Percentiles rank a stretch among this genome's conserved stretches.
phyloP scores from a whole-genome alignment of 2,329 filamentous ascomycete species.

The Lecanicillium sp. region DNA sequence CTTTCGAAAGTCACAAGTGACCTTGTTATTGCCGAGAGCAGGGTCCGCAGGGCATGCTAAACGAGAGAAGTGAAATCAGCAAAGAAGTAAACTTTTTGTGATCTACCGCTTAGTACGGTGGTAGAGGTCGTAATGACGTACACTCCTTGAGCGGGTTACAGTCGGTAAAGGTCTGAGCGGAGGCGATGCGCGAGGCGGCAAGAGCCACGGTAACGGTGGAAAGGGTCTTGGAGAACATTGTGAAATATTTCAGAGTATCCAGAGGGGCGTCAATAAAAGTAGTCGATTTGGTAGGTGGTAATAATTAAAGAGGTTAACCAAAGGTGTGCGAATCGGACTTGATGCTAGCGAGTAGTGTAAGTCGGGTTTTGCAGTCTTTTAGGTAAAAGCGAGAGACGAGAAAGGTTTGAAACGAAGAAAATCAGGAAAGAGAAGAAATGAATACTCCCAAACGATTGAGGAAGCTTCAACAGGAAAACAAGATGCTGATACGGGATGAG shows the following conservation, averaged over 20 bases:
- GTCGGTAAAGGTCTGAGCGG: constrained; percentile 48
- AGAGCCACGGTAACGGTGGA: constrained; percentile 39
- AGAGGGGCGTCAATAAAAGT: neutral
- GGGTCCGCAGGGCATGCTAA: constrained; percentile 65
- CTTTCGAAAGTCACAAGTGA: constrained; percentile 67
- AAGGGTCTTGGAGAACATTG: constrained; percentile 37
- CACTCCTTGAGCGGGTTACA: constrained; percentile 49
- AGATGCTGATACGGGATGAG: constrained; percentile 2
- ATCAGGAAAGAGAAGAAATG: neutral
- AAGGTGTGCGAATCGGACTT: too few species aligned
- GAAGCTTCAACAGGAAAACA: neutral
- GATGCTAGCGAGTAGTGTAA: too few species aligned
- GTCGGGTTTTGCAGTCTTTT: constrained; percentile 1
- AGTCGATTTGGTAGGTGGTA: too few species aligned
- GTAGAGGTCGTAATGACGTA: constrained; percentile 19
- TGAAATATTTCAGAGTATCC: constrained; percentile 5
- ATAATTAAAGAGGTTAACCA: too few species aligned
- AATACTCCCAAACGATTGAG: constrained; percentile 2
- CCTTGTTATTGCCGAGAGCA: constrained; percentile 57
- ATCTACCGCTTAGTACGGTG: too few species aligned
- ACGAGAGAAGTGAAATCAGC: constrained; percentile 12
- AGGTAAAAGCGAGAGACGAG: constrained; percentile 3
- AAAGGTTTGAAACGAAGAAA: constrained; percentile 3
- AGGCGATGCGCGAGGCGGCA: constrained; percentile 39
- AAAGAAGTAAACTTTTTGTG: constrained; percentile 2